Base-by-base conservation (phyloP, 2,329 filamentous ascomycete genomes). In the Metarhizium sp. region DNA sequence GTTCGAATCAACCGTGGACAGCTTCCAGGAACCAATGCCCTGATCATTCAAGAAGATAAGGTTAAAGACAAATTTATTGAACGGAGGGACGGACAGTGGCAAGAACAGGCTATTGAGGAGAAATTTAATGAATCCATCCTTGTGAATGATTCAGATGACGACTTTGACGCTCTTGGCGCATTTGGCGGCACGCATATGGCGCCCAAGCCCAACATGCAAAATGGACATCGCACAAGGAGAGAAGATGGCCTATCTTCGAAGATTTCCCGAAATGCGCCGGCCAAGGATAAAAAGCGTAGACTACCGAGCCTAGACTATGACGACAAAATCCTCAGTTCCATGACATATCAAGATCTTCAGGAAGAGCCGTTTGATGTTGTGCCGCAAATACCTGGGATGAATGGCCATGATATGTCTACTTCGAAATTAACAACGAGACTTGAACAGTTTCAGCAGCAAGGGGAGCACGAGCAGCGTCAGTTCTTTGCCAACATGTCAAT, bases 401-500 rank as follows among this genome's bases (percentile, higher is more conserved):
- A 68, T 58, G 59, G 68, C 62, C 55, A 69, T 61, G 58, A 70
- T 63, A 58, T 66, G 61, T 58, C 68, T 56, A 72, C 71, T 18
- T 71, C 71, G 40, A 73, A 74, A 32, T 64, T 82, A 5, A 68
- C 73, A 7, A 71, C 76, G 10, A 78, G 77, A 57, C 70, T 84
- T 13, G 67, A 73, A 46, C 75, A 81, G 60, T 79, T 75, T 63
- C 75, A 75, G 57, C 69, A 67, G 53, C 72, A 76, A 54, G 69
- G 70, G 8, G 74, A 75, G 51, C 62, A 65, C 36, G 75, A 78
- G 51, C 78, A 80, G 61, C 70, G 69, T 36, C 65, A 72, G 1
- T 77, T 84, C 54, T 82, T 84, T 62, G 73, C 71, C 2, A 72
- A 73, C 53, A 78, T 84, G 73, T 67, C 76, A 1, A 70, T 82